Evolutionary conservation across 805 yeast genomes (phyloP), one percentile per base, ranked within the genome.

Genomic region (Cyberlindnera americana): DNA sequence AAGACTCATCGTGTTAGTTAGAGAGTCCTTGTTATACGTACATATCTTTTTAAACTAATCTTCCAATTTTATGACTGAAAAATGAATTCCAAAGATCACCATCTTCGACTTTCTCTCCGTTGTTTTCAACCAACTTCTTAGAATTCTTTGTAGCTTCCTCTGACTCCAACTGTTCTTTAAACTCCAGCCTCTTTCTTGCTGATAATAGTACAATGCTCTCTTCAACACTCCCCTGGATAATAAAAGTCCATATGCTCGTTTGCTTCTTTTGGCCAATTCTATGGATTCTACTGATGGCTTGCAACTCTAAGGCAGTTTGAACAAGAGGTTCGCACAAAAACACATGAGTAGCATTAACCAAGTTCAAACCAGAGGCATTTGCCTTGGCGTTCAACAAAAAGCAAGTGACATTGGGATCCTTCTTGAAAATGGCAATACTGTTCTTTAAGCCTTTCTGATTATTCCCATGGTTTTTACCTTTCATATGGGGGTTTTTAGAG

Each of bases 201-300:
- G 88, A 73, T 38, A 83, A 59, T n/a, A 76, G 62, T 24, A 87
- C 75, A 33, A 93, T 85, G 32, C 87, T 82, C 56, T 91, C 96
- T 60, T 93, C 99, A 13, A 93, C 95, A 0, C 95, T 79, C 29
- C 82, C 80, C 40, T 75, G 77, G 40, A 90, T 83, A 18, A 84
- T 80, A 65, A 91, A 89, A 76, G 84, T 82, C 96, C 98, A 93
- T 2, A 91, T 95, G 1, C 81, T 83, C 0, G 99, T 93, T 13
- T 76, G 78, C 31, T 72, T 67, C 3, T 70, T 73, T 60, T 93
- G 99, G 0, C 99, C 99, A 56, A 91, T 90, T 47, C 99, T 67
- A 57, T 91, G 96, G 30, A 93, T 79, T 47, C 99, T 73, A 35
- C 95, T 86, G 38, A 90, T 83, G 0, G 98, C 97, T 58, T 91